These are phyloP conservation scores for Spinellus fusiger DNA, from an alignment of 192 early-diverging fungal genomes.

Conservation along the genomic window DNA sequence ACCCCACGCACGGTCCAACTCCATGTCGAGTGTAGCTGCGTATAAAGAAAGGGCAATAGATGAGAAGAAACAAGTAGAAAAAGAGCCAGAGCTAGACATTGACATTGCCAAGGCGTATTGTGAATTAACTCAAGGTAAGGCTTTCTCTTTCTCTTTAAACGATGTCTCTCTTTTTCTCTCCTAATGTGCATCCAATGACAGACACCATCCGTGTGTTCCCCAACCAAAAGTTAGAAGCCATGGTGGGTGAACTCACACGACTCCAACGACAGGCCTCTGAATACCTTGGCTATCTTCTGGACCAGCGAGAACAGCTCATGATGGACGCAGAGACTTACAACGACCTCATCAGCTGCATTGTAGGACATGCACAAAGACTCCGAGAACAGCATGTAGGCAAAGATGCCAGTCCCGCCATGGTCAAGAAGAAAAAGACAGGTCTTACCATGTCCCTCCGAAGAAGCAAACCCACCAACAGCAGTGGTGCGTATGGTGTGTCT, in stretches of 20 bases:
- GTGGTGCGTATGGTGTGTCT: slow-evolving; percentile 1
- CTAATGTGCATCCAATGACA: slow-evolving; percentile 5
- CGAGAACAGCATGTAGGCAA: slow-evolving; percentile 23
- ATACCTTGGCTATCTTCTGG: slow-evolving; percentile 46
- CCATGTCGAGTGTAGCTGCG: neutral
- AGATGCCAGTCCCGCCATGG: slow-evolving; percentile 32
- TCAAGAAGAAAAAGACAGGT: slow-evolving; percentile 26
- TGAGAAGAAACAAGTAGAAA: slow-evolving; percentile 8
- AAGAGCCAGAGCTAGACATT: slow-evolving; percentile 32
- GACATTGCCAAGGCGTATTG: slow-evolving; percentile 37
- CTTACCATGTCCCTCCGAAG: slow-evolving; percentile 1
- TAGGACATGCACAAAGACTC: slow-evolving; percentile 47
- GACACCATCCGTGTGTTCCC: slow-evolving; percentile 46
- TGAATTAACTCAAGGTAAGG: slow-evolving; percentile 32
- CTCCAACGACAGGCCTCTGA: slow-evolving; percentile 47
- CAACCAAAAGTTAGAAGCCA: slow-evolving; percentile 40
- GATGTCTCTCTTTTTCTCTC: neutral
- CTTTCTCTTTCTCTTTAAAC: neutral
- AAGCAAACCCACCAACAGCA: slow-evolving; percentile 3
- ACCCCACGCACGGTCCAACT: neutral
- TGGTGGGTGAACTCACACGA: slow-evolving; percentile 39
- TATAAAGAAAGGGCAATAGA: neutral
- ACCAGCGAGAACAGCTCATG: slow-evolving; percentile 53
- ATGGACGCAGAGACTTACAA: slow-evolving; percentile 62
- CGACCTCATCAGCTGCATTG: slow-evolving; percentile 51